Evolutionary conservation across 2,329 filamentous ascomycete genomes (phyloP).

Genomic region (Aureobasidium sp.): DNA sequence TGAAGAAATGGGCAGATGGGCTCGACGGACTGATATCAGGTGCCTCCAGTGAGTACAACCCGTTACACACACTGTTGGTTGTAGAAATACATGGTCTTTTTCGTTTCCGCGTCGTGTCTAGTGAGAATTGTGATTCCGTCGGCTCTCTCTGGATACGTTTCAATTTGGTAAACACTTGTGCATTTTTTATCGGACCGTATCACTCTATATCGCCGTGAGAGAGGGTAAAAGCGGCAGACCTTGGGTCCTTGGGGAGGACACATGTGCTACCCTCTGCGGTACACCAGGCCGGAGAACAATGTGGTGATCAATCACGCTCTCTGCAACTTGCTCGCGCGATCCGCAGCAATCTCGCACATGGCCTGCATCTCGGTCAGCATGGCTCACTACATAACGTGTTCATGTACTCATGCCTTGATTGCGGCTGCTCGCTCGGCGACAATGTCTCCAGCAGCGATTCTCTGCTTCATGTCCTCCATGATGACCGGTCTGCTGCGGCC

Average conservation of each 20-base stretch:
- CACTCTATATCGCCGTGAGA: not conserved
- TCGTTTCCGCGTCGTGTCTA: not conserved
- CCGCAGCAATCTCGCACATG: constrained; percentile 84
- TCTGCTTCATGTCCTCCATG: constrained; percentile 69
- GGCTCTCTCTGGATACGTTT: not conserved
- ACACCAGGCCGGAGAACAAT: not conserved
- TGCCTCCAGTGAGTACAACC: not conserved
- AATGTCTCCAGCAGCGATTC: constrained; percentile 62
- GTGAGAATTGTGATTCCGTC: not conserved
- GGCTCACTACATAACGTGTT: not conserved
- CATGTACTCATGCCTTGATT: constrained; percentile 53
- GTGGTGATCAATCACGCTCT: constrained; percentile 3
- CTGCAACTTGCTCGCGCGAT: constrained; percentile 60
- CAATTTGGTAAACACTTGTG: not conserved
- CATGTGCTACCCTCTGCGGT: not conserved
- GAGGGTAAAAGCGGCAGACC: too few relatives aligned
- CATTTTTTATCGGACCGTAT: not conserved
- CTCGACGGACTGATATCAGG: too few relatives aligned
- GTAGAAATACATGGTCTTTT: not conserved
- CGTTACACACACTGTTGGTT: too few relatives aligned
- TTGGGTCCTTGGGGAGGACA: not conserved
- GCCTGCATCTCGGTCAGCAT: constrained; percentile 45
- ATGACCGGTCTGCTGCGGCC: constrained; percentile 63
- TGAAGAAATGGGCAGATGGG: not conserved
- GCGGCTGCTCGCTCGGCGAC: constrained; percentile 61